Conservation (phyloP, 2,329 filamentous ascomycete species). For the Colletotrichum cuscutae region DNA sequence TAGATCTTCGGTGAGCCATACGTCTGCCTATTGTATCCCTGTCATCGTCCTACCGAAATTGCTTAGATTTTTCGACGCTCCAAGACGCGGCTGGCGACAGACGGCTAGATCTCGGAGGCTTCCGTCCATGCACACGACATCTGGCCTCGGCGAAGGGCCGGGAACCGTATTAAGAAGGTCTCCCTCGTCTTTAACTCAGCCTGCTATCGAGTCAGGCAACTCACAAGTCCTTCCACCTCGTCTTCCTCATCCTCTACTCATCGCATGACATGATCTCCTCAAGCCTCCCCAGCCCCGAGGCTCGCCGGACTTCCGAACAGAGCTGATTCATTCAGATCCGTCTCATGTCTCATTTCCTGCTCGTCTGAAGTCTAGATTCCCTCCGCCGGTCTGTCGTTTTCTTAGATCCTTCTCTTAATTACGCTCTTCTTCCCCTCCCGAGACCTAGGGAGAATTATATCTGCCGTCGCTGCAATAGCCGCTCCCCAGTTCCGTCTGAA, state of each 20-base stretch:
- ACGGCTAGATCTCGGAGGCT: not conserved
- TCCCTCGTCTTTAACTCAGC: not conserved
- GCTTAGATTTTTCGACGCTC: not conserved
- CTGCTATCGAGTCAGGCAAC: slow-evolving; percentile 1
- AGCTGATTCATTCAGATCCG: not conserved
- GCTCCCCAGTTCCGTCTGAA: slow-evolving; percentile 4
- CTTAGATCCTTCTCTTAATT: not conserved
- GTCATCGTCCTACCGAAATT: not conserved
- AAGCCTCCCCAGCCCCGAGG: slow-evolving; percentile 19
- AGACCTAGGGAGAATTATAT: not conserved
- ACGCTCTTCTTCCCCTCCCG: not conserved
- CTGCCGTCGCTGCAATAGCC: not conserved
- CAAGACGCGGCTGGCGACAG: not conserved
- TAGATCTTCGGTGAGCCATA: not conserved
- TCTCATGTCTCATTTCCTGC: not conserved
- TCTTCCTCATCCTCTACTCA: not conserved
- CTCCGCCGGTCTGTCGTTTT: not conserved
- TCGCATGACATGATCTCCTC: slow-evolving; percentile 20
- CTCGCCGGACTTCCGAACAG: slow-evolving; percentile 13
- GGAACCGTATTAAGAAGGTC: not conserved
- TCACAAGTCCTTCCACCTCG: not conserved
- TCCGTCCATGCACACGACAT: not conserved
- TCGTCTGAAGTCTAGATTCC: slow-evolving; percentile 9
- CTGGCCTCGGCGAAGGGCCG: not conserved
- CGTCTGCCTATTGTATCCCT: not conserved